These are phyloP conservation scores for Scenedesmus sp. DNA, from an alignment of 163 green algal species.

Conservation along the genomic window DNA sequence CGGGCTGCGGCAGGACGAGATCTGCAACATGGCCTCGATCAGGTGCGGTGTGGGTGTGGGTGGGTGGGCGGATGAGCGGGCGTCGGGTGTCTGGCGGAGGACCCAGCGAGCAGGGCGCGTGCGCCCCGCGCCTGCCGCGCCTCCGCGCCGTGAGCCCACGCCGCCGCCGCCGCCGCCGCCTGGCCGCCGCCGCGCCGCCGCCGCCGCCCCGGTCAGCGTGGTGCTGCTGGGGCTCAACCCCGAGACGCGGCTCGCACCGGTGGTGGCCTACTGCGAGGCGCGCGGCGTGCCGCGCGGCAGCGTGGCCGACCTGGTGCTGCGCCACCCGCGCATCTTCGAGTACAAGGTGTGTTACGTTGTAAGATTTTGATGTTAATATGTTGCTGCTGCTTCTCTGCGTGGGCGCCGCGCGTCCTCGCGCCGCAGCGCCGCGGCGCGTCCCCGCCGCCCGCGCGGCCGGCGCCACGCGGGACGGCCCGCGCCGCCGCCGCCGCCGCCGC, in stretches of 20 bases:
- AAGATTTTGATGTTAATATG: no score
- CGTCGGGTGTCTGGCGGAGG: no score
- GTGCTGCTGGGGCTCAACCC: conserved; percentile 71
- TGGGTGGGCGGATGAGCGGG: no score
- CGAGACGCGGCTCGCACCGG: conserved; percentile 55
- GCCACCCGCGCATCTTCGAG: conserved; percentile 72
- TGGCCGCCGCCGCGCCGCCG: no score
- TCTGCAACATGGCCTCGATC: conserved; percentile 76
- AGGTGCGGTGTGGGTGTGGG: no score
- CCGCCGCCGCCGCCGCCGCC: no score
- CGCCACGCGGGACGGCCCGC: no score
- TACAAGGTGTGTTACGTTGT: conserved; percentile 62
- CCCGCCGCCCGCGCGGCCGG: no score
- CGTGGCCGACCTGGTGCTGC: conserved; percentile 60
- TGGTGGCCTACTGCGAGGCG: conserved; percentile 63
- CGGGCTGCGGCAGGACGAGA: conserved; percentile 65
- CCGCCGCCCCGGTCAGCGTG: no score
- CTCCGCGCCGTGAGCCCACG: no score
- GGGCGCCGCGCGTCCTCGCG: neutral
- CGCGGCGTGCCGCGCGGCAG: conserved; percentile 53
- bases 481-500: neutral
- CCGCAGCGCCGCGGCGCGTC: neutral
- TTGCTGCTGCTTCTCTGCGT: conserved; percentile 1
- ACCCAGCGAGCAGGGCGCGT: no score
- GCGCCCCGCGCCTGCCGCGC: no score